Conservation (phyloP, 306 rosid species). For the Cucurbita pepo region DNA sequence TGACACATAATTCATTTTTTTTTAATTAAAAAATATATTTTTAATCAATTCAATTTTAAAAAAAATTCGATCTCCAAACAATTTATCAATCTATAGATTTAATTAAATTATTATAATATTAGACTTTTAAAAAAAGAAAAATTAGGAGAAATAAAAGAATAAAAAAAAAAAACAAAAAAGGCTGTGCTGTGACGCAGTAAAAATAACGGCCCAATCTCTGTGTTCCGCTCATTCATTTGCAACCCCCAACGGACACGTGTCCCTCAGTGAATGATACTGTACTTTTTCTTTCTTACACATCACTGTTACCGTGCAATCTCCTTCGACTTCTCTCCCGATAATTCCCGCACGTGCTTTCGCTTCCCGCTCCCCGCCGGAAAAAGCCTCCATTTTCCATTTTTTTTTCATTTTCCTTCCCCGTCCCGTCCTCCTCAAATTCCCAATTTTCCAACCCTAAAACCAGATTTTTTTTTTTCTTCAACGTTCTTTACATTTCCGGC, state of each 20-base stretch:
- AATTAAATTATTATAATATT: too few species aligned
- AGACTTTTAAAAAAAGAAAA: too few species aligned
- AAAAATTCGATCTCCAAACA: too few species aligned
- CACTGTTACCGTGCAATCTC: constrained; percentile 12
- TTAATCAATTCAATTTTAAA: too few species aligned
- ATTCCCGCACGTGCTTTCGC: constrained; percentile 46
- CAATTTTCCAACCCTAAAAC: constrained; percentile 20
- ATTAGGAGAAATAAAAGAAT: neutral
- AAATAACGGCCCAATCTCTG: neutral
- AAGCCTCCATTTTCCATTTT: constrained; percentile 1
- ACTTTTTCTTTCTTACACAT: constrained; percentile 3
- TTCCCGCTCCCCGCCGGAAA: constrained; percentile 40
- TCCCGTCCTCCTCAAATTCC: neutral
- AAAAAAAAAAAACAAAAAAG: neutral
- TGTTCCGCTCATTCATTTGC: neutral
- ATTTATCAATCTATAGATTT: too few species aligned
- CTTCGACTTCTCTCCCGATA: neutral
- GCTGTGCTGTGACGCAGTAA: neutral
- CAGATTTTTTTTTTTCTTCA: neutral
- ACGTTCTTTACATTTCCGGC: neutral
- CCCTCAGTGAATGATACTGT: neutral
- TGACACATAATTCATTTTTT: too few species aligned
- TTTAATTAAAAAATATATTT: too few species aligned
- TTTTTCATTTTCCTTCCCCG: neutral
- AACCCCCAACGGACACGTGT: constrained; percentile 45